Percentiles rank a stretch among this genome's conserved stretches.
phyloP scores from a whole-genome alignment of 768 basidiomycete species.

The Phaffia tasmanica region DNA sequence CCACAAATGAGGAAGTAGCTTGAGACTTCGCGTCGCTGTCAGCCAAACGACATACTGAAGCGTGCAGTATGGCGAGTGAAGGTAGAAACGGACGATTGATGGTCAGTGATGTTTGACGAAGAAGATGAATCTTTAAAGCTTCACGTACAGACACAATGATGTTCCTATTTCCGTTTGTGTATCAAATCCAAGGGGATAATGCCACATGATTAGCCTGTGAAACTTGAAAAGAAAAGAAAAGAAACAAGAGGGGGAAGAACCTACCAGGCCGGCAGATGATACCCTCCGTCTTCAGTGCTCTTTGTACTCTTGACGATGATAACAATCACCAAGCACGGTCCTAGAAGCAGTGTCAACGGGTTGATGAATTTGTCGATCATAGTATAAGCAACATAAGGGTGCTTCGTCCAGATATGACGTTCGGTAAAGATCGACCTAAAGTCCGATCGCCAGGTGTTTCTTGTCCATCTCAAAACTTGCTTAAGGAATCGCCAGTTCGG shows the following conservation, averaged over 20 bases:
- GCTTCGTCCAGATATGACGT: conserved; percentile 70
- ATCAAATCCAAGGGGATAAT: conserved; percentile 29
- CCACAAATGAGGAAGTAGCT: conserved; percentile 73
- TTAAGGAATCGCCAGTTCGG: conserved; percentile 92
- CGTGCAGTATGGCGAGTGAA: not conserved
- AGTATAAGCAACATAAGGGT: conserved; percentile 72
- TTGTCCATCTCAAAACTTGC: conserved; percentile 83
- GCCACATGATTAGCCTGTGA: conserved; percentile 5
- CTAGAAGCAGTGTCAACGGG: conserved; percentile 72
- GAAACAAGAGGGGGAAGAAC: too few species aligned
- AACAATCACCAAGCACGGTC: conserved; percentile 64
- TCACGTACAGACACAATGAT: conserved; percentile 33
- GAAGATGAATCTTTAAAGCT: not conserved
- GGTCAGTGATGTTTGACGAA: not conserved
- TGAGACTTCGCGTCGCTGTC: conserved; percentile 43
- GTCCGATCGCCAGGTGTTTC: conserved; percentile 90
- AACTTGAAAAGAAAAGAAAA: not conserved
- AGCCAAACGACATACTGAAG: conserved; percentile 41
- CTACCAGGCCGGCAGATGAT: conserved; percentile 71
- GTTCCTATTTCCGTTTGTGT: conserved; percentile 25
- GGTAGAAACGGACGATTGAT: not conserved
- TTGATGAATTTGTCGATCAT: conserved; percentile 85
- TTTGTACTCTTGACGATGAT: conserved; percentile 70
- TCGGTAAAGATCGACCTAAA: conserved; percentile 79
- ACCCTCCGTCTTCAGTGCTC: conserved; percentile 55